A percentile compares a stretch with the other conserved stretches of the same genome.
Conservation (phyloP, 148 eudicot species). For the Polygonum maritimum region DNA sequence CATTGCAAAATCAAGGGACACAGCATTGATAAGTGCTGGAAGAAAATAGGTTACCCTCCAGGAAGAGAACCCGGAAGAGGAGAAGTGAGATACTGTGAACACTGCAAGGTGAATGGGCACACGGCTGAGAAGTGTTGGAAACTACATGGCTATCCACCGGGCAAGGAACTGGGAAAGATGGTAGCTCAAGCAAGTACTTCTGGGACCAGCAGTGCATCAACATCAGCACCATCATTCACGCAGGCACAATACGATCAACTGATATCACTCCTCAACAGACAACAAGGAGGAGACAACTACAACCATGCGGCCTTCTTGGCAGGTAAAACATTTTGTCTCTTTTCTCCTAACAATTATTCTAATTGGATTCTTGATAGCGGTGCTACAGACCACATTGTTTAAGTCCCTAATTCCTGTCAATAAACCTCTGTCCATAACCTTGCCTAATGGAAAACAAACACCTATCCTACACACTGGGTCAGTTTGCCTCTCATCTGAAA, state of each 20-base stretch:
- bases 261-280: background rate
- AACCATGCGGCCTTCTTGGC: background rate
- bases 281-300: background rate
- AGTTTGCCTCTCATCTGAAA: background rate
- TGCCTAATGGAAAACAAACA: background rate
- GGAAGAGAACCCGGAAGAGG: too few relatives aligned
- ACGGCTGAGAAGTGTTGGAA: too few relatives aligned
- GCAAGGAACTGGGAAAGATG: too few relatives aligned
- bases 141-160: too few relatives aligned
- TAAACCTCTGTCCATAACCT: background rate
- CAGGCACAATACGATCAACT: background rate
- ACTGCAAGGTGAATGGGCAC: too few relatives aligned
- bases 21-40: too few relatives aligned
- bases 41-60: too few relatives aligned
- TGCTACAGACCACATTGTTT: background rate
- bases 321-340: background rate
- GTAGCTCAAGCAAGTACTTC: too few relatives aligned
- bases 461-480: background rate
- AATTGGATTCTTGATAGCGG: background rate
- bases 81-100: too few relatives aligned
- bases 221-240: background rate
- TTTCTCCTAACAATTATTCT: background rate
- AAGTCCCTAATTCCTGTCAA: background rate
- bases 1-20: too few relatives aligned
- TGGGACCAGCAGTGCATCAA: background rate